Evolutionary conservation across 345 rosid species (phyloP).

Genomic region (Syzygium oleosum): DNA sequence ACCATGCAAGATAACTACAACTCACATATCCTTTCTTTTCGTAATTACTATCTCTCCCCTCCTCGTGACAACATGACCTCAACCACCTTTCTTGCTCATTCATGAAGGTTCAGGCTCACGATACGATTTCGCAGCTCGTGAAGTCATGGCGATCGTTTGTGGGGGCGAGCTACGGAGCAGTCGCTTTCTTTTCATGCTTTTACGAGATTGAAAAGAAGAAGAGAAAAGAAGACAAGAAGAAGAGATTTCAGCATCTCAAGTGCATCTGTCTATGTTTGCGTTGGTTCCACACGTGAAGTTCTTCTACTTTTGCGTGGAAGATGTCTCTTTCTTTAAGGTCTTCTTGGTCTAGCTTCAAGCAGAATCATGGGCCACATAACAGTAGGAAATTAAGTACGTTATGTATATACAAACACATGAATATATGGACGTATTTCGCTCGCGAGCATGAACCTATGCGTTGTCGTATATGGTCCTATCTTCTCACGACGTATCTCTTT

Average conservation of each 20-base stretch:
- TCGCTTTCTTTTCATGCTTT: background rate
- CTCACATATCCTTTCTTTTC: background rate
- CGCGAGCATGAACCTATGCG: background rate
- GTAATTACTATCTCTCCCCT: background rate
- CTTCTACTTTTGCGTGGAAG: background rate
- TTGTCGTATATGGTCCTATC: background rate
- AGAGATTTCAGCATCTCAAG: background rate
- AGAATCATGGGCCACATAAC: background rate
- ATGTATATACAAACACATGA: background rate
- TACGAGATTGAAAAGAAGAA: background rate
- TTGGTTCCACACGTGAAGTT: background rate
- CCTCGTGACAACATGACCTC: background rate
- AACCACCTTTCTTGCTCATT: background rate
- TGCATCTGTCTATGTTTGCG: background rate
- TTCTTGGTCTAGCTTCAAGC: background rate
- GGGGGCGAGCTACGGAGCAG: background rate
- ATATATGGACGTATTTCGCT: background rate
- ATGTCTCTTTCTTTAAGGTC: background rate
- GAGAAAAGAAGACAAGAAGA: background rate
- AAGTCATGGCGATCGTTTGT: background rate
- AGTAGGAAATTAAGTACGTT: background rate
- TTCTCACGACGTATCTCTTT: background rate
- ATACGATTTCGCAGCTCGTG: background rate
- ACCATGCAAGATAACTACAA: background rate
- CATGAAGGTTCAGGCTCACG: background rate